phyloP scores from a whole-genome alignment of 257 asterid species.

The Ballota nigra region DNA sequence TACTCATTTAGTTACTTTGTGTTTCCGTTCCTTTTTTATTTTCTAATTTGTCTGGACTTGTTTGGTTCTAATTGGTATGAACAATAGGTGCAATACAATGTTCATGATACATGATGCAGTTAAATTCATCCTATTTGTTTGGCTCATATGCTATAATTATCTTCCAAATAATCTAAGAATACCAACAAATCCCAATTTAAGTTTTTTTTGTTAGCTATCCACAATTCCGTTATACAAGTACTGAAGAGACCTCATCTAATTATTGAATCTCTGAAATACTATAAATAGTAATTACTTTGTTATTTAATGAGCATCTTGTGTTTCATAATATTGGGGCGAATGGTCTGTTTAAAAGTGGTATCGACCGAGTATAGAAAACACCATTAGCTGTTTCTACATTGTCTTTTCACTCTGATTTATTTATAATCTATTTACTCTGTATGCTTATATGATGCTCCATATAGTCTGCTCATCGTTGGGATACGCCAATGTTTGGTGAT shows the following conservation, averaged over 20 bases:
- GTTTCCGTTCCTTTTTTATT: not conserved
- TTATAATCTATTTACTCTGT: slow-evolving; percentile 38
- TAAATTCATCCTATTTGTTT: not conserved
- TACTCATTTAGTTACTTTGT: not conserved
- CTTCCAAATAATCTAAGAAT: not conserved
- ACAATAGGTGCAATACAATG: not conserved
- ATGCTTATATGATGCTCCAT: slow-evolving; percentile 36
- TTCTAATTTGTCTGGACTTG: not conserved
- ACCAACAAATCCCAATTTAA: not conserved
- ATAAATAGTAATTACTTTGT: not conserved
- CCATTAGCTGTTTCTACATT: slow-evolving; percentile 8
- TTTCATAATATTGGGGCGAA: not conserved
- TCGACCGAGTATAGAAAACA: slow-evolving; percentile 4
- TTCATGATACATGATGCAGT: not conserved
- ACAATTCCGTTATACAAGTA: not conserved
- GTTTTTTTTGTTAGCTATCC: not conserved
- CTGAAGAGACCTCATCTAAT: not conserved
- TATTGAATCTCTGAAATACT: not conserved
- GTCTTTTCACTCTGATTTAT: not conserved
- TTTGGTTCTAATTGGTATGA: not conserved
- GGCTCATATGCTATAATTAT: not conserved
- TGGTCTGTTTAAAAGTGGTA: not conserved
- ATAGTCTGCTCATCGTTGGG: slow-evolving; percentile 87
- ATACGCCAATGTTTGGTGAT: slow-evolving; percentile 70
- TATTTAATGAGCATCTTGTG: not conserved